A percentile compares a stretch with the other conserved stretches of the same genome.
Evolutionary conservation across 441 rosid genomes (phyloP).

Genomic region (Lagerstroemia fauriei): DNA sequence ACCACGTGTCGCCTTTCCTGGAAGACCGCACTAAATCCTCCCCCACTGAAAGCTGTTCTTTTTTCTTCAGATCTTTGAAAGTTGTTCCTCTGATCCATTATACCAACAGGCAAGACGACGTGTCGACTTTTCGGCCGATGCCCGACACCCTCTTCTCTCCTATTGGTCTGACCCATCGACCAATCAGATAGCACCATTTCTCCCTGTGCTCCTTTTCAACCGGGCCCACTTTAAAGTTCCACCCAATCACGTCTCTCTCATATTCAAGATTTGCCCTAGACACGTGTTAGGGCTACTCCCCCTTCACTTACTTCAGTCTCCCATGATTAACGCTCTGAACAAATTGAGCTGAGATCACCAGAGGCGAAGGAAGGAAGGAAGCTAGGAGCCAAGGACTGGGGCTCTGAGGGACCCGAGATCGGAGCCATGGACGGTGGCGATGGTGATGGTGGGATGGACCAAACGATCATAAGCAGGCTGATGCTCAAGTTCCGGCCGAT

Average conservation of each 20-base stretch:
- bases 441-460: not conserved
- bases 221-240: not conserved
- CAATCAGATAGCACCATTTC: not conserved
- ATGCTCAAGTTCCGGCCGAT: slow-evolving; percentile 21
- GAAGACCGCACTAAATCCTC: not conserved
- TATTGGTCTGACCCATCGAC: not conserved
- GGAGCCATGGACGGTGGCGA: not conserved
- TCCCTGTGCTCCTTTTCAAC: not conserved
- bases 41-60: too few relatives aligned
- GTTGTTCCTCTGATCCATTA: too few relatives aligned
- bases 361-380: not conserved
- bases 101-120: not conserved
- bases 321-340: not conserved
- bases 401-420: not conserved
- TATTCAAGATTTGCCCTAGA: not conserved
- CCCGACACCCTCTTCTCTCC: not conserved
- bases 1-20: not conserved
- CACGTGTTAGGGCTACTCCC: not conserved
- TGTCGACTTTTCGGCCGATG: not conserved
- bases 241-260: slow-evolving; percentile 9
- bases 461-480: not conserved
- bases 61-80: too few relatives aligned
- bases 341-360: not conserved
- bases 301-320: not conserved
- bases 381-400: not conserved